phyloP scores from a whole-genome alignment of 192 early-diverging fungal species.

The Phycomyces nitens region DNA sequence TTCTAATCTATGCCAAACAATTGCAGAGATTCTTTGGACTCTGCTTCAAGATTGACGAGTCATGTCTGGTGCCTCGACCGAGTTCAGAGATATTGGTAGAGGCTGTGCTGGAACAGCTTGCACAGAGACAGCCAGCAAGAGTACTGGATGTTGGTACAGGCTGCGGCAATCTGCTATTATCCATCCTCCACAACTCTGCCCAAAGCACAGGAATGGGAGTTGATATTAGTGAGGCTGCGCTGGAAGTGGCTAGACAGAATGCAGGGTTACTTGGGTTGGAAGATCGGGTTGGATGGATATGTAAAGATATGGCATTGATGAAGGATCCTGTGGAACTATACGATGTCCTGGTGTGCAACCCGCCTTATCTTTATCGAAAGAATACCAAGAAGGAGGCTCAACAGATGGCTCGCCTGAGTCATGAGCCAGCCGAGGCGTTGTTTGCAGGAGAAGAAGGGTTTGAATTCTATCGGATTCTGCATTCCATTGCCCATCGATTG shows the following conservation, averaged over 20 bases:
- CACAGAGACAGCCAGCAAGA: constrained; percentile 1
- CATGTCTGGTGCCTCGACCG: constrained; percentile 68
- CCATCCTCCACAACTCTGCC: constrained; percentile 40
- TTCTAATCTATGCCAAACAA: neutral
- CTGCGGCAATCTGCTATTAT: constrained; percentile 64
- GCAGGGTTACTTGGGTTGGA: constrained; percentile 29
- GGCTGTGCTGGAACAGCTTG: constrained; percentile 36
- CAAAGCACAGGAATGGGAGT: constrained; percentile 56
- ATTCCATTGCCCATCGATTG: constrained; percentile 20
- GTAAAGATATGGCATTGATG: constrained; percentile 46
- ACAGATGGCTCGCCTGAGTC: constrained; percentile 32
- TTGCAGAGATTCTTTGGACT: constrained; percentile 55
- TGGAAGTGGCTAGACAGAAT: constrained; percentile 54
- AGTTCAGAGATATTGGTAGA: constrained; percentile 66
- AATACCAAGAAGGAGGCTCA: constrained; percentile 33
- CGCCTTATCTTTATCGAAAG: constrained; percentile 58
- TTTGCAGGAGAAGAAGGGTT: constrained; percentile 62
- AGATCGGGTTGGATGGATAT: constrained; percentile 33
- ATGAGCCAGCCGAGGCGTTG: constrained; percentile 65
- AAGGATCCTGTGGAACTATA: constrained; percentile 32
- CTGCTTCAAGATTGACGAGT: constrained; percentile 53
- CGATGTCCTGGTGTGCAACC: constrained; percentile 70
- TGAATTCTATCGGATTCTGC: constrained; percentile 54
- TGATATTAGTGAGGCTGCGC: constrained; percentile 56
- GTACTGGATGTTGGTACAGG: constrained; percentile 76